Percentiles rank a stretch among this genome's conserved stretches.
phyloP scores from a whole-genome alignment of 352 stramenopile species.

The Pythium myriotylum region DNA sequence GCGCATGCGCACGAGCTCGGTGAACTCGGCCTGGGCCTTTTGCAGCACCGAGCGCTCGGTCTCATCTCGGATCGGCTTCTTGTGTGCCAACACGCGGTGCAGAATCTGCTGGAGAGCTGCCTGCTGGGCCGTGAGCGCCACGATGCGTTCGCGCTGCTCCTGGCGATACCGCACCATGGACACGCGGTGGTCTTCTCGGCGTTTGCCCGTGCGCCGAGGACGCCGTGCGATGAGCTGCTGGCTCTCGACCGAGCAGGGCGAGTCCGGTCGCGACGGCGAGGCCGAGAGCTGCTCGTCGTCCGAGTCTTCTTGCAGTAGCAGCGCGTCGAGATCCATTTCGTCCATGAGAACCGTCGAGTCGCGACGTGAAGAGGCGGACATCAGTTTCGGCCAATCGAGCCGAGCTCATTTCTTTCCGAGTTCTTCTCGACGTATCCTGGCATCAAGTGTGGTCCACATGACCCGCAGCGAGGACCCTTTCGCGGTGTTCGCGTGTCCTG shows the following conservation, averaged over 20 bases:
- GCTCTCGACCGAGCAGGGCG: slow-evolving; percentile 8
- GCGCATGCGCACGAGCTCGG: slow-evolving; percentile 2
- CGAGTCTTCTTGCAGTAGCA: slow-evolving; percentile 4
- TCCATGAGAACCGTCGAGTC: background rate
- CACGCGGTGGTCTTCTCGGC: slow-evolving; percentile 1
- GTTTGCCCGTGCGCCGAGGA: background rate
- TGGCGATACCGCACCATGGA: background rate
- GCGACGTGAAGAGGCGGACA: background rate
- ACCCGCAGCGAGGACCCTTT: too few species aligned
- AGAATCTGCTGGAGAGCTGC: background rate
- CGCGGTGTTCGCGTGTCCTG: too few species aligned
- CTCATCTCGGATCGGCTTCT: background rate
- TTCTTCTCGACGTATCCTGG: too few species aligned
- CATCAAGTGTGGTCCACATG: too few species aligned
- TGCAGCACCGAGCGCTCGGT: background rate
- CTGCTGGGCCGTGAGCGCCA: slow-evolving; percentile 5
- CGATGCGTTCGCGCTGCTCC: slow-evolving; percentile 1
- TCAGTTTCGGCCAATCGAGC: background rate
- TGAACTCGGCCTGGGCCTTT: background rate
- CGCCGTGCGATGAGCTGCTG: background rate
- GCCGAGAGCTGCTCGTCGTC: background rate
- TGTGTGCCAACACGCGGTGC: slow-evolving; percentile 2
- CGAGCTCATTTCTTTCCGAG: too few species aligned
- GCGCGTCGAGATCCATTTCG: slow-evolving; percentile 5
- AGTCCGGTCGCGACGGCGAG: slow-evolving; percentile 6